Conservation (phyloP, 2,329 filamentous ascomycete genomes). For the Clarireedia paspali region DNA sequence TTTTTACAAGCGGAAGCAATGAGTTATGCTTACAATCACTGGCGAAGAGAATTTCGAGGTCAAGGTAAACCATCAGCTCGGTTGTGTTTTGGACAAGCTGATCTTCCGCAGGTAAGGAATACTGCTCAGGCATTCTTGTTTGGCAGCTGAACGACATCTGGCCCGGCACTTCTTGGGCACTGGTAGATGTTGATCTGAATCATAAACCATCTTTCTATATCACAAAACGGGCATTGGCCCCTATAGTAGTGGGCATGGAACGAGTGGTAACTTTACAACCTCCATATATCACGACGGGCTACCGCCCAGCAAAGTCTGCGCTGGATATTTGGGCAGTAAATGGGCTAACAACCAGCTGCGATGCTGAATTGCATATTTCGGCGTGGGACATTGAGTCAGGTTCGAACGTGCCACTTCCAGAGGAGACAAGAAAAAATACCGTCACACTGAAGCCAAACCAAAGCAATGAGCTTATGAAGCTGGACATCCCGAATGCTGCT, state of each 20-base stretch:
- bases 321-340: constrained; percentile 22
- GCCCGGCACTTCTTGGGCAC: constrained; percentile 58
- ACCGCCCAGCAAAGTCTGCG: constrained; percentile 10
- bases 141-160: constrained; percentile 68
- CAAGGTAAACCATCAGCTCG: not conserved
- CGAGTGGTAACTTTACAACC: constrained; percentile 11
- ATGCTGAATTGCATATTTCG: constrained; percentile 31
- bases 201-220: constrained; percentile 46
- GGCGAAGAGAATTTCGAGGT: constrained; percentile 22
- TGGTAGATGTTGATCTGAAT: constrained; percentile 50
- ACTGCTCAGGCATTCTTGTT: constrained; percentile 56
- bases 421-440: constrained; percentile 21
- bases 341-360: constrained; percentile 8
- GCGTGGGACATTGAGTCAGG: constrained; percentile 56
- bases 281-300: constrained; percentile 17
- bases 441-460: constrained; percentile 35
- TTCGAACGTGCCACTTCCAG: constrained; percentile 41
- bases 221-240: constrained; percentile 38
- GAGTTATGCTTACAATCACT: constrained; percentile 26
- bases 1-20: constrained; percentile 26
- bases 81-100: no score
- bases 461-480: constrained; percentile 48
- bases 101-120: constrained; percentile 11
- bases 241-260: constrained; percentile 20
- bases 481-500: constrained; percentile 45